Evolutionary conservation across 495 filamentous ascomycete species (phyloP), one percentile per base, ranked within the genome.

Genomic region (Geoglossum glabrum): DNA sequence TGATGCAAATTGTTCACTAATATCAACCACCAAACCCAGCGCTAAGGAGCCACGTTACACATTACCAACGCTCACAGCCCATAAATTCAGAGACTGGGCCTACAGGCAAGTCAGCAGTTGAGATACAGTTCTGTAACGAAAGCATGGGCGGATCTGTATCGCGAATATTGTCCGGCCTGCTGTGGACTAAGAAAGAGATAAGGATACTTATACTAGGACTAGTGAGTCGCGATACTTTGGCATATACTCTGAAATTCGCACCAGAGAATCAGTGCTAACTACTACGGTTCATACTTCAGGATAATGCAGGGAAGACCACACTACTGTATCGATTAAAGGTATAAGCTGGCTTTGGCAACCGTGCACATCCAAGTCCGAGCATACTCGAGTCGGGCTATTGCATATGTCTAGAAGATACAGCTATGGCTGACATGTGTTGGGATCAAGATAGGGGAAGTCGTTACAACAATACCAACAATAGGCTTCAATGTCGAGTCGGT

Each of bases 401-500:
- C 36, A 36, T n/a, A 23, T 27, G 27, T 15, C 11, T n/a, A 27
- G 11, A 17, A 15, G 36, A 40, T n/a, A n/a, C 40, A 19, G 21
- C 9, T 21, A 52, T n/a, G 19, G 17, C 49, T 52, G 28, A 52
- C 28, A 52, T 26, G 21, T 4, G 46, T 52, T 52, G 49, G n/a
- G 15, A 95, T 54, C 31, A 36, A 60, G 87, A 95, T 98, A 65
- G 92, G 92, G 61, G 93, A 98, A 70, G 92, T 97, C 49, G 92
- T 98, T 63, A 95, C 92, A 43, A 98, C 92, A 59, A 95, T 97
- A 76, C 92, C 92, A 10, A 98, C 92, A 54, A 97, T 98, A 70
- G 92, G 92, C 54, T 98, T 98, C 75, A 98, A 98, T 69, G 90
- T 98, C 64, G 92, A 98, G 71, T 93, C 87, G 26, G 92, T 98